A percentile compares a stretch with the other conserved stretches of the same genome.
phyloP scores from a whole-genome alignment of 208 protist genomes.

The Endotrypanum monterogeii region DNA sequence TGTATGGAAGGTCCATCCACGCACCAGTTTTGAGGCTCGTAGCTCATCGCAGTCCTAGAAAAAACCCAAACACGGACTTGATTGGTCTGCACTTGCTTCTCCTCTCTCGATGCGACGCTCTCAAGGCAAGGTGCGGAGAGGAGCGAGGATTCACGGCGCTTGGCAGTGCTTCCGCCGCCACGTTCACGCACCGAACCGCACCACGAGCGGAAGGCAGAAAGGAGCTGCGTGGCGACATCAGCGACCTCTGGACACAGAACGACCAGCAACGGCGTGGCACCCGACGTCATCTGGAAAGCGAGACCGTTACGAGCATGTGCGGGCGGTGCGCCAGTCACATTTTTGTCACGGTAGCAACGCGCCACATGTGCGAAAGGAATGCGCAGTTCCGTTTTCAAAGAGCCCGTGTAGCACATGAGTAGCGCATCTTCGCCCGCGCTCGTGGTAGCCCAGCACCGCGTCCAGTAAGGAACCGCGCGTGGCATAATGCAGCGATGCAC shows the following conservation, averaged over 20 bases:
- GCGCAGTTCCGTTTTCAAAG: constrained; percentile 22
- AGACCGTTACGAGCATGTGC: constrained; percentile 51
- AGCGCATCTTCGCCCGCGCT: constrained; percentile 21
- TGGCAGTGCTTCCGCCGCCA: background rate
- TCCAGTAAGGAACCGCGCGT: constrained; percentile 44
- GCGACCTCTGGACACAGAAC: constrained; percentile 45
- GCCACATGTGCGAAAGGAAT: constrained; percentile 26
- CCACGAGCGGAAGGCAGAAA: constrained; percentile 32
- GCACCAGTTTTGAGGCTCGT: constrained; percentile 21
- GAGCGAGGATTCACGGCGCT: background rate
- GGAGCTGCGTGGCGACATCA: constrained; percentile 36
- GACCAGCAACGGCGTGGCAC: constrained; percentile 41
- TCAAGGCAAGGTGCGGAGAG: background rate
- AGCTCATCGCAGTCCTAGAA: background rate
- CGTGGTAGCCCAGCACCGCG: constrained; percentile 49
- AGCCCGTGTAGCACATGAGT: constrained; percentile 26
- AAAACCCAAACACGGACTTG: constrained; percentile 9
- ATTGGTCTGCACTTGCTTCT: background rate
- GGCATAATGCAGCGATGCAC: constrained; percentile 53
- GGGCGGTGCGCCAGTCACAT: constrained; percentile 27
- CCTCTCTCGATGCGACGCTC: background rate
- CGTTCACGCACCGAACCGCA: background rate
- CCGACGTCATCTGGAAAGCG: constrained; percentile 40
- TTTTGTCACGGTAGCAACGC: constrained; percentile 29
- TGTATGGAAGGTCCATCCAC: constrained; percentile 6